phyloP scores from a whole-genome alignment of 805 yeast genomes.

The Grigorovia transvaalensis region DNA sequence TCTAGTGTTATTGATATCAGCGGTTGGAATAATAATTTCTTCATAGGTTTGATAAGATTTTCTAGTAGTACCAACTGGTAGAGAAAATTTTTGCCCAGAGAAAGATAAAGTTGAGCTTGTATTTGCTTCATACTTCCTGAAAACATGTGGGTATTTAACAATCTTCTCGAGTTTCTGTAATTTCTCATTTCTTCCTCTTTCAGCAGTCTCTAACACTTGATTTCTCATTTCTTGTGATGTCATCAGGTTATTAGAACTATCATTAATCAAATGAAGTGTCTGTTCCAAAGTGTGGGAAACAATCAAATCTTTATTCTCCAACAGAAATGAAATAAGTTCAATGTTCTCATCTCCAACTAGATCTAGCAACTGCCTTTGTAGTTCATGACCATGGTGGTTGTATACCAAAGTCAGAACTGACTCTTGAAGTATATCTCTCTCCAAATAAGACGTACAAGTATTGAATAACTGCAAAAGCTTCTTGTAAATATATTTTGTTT shows the following conservation, averaged over 20 bases:
- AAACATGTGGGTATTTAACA: slow-evolving; percentile 78
- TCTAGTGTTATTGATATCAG: slow-evolving; percentile 42
- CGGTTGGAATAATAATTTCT: slow-evolving; percentile 74
- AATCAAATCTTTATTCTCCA: slow-evolving; percentile 14
- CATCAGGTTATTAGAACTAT: slow-evolving; percentile 29
- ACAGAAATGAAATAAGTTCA: slow-evolving; percentile 51
- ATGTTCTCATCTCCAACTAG: slow-evolving; percentile 78
- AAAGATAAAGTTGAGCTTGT: slow-evolving; percentile 50
- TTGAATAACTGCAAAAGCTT: slow-evolving; percentile 11
- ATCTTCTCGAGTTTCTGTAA: slow-evolving; percentile 37
- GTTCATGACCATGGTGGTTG: slow-evolving; percentile 40
- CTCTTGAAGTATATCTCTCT: slow-evolving; percentile 26
- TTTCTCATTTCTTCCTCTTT: slow-evolving; percentile 38
- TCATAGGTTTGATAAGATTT: slow-evolving; percentile 55
- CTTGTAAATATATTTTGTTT: slow-evolving; percentile 9
- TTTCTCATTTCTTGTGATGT: slow-evolving; percentile 46
- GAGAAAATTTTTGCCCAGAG: slow-evolving; percentile 66
- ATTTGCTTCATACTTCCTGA: slow-evolving; percentile 55
- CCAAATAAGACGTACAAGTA: slow-evolving; percentile 20
- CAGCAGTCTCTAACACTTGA: slow-evolving; percentile 41
- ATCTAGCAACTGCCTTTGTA: slow-evolving; percentile 69
- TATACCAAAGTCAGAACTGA: slow-evolving; percentile 21
- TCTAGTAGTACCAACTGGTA: slow-evolving; percentile 76
- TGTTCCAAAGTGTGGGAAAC: slow-evolving; percentile 12
- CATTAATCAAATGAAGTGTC: slow-evolving; percentile 12